A percentile compares a stretch with the other conserved stretches of the same genome.
Conservation (phyloP, 1,284 basidiomycete species). For the Psilocybe mexicana region DNA sequence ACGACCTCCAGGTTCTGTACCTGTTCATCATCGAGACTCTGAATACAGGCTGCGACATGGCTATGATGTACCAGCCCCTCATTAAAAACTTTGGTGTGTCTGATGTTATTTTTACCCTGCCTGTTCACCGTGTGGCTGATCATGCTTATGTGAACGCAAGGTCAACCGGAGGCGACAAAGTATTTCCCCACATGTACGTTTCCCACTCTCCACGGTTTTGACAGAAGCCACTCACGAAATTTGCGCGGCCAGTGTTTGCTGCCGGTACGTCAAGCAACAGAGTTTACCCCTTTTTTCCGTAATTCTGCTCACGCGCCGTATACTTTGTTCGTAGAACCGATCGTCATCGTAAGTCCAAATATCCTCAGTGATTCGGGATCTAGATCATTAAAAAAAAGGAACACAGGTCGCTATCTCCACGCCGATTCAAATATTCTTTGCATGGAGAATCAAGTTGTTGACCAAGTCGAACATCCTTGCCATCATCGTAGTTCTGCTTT, state of each 20-base stretch:
- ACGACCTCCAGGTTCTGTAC: constrained; percentile 35
- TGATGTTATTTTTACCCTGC: constrained; percentile 2
- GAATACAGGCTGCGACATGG: constrained; percentile 44
- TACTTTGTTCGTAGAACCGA: constrained; percentile 28
- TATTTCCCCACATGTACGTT: constrained; percentile 37
- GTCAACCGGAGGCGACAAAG: constrained; percentile 29
- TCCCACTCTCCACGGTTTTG: neutral
- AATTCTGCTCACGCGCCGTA: neutral
- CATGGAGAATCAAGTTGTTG: constrained; percentile 48
- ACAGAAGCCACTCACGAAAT: neutral
- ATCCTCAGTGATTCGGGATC: neutral
- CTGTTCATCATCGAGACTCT: constrained; percentile 43
- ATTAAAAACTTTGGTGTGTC: constrained; percentile 40
- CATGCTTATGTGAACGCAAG: constrained; percentile 5
- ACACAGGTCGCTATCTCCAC: constrained; percentile 46
- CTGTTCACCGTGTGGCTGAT: neutral
- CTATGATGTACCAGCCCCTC: constrained; percentile 47
- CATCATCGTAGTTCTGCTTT: constrained; percentile 37
- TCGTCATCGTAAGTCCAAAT: constrained; percentile 32
- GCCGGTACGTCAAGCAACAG: constrained; percentile 28
- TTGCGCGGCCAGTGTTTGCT: constrained; percentile 29
- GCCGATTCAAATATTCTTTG: constrained; percentile 54
- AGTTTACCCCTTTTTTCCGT: neutral
- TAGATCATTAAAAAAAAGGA: neutral
- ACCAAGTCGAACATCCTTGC: constrained; percentile 42